Percentiles rank a stretch among this genome's conserved stretches.
Evolutionary conservation across 345 rosid genomes (phyloP).

Genomic region (Bruguiera parviflora): DNA sequence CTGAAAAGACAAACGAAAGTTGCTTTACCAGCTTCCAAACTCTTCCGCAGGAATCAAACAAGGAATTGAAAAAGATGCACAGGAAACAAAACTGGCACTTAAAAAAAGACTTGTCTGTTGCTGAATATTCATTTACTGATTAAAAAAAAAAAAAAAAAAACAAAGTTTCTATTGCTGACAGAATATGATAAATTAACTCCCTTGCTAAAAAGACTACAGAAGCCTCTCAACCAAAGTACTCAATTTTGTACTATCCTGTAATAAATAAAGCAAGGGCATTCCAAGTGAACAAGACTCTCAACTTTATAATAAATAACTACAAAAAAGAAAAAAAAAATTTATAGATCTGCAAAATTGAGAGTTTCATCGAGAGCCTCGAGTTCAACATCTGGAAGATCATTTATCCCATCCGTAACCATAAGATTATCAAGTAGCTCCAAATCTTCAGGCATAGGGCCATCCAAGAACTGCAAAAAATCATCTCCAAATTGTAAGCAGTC

Average conservation of each 20-base stretch:
- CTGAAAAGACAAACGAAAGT: neutral
- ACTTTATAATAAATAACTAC: neutral
- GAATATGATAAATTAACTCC: too few relatives aligned
- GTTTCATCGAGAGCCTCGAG: slow-evolving; percentile 35
- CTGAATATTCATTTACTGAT: slow-evolving; percentile 6
- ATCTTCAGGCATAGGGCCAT: neutral
- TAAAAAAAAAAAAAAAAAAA: neutral
- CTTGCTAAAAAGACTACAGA: too few relatives aligned
- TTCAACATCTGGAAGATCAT: slow-evolving; percentile 25
- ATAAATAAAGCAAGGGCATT: too few relatives aligned
- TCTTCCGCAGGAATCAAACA: neutral
- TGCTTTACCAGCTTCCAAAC: slow-evolving; percentile 8
- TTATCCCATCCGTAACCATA: slow-evolving; percentile 1
- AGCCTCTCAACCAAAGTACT: too few relatives aligned
- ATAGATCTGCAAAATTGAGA: slow-evolving; percentile 18
- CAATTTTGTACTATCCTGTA: too few relatives aligned
- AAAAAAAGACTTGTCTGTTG: neutral
- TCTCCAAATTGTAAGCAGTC: neutral
- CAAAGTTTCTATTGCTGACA: too few relatives aligned
- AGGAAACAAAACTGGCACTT: neutral
- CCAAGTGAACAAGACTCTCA: too few relatives aligned
- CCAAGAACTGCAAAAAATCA: slow-evolving; percentile 13
- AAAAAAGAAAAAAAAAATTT: neutral
- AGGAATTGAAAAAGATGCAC: neutral
- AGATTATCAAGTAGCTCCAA: neutral